These are phyloP conservation scores for Gillenia trifoliata DNA, from an alignment of 306 rosid species.

Conservation along the genomic window DNA sequence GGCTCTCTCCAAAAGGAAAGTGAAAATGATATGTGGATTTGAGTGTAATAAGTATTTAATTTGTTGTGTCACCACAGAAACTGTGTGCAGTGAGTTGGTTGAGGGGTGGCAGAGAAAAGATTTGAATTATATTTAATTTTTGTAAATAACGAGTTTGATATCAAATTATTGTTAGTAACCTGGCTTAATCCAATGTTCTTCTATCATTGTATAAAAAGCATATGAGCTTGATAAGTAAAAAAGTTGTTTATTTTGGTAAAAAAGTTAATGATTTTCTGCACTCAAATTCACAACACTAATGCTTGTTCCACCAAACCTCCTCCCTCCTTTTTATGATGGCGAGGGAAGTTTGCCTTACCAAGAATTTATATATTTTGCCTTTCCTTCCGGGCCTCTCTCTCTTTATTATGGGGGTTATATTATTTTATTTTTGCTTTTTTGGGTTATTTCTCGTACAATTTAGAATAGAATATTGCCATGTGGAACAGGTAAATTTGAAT, in stretches of 20 bases:
- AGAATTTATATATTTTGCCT: background rate
- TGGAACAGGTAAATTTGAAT: background rate
- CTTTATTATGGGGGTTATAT: background rate
- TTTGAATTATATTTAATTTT: no score
- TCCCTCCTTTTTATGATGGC: background rate
- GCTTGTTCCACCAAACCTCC: conserved; percentile 1
- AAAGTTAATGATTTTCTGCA: background rate
- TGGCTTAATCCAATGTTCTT: no score
- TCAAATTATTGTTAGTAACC: no score
- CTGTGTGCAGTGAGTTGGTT: no score
- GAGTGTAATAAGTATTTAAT: background rate
- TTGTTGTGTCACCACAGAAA: background rate
- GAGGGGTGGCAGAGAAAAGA: no score
- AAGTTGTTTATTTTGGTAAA: background rate
- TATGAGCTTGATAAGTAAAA: background rate
- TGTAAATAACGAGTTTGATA: no score
- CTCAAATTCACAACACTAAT: conserved; percentile 7
- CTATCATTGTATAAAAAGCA: no score
- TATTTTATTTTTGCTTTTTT: background rate
- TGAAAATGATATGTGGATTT: background rate
- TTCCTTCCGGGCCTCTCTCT: background rate
- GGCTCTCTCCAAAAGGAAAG: background rate
- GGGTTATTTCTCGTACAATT: no score
- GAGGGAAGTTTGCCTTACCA: background rate
- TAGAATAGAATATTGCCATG: background rate